phyloP scores from a whole-genome alignment of 2,329 filamentous ascomycete species.

The Pseudocercospora pini-densiflorae region DNA sequence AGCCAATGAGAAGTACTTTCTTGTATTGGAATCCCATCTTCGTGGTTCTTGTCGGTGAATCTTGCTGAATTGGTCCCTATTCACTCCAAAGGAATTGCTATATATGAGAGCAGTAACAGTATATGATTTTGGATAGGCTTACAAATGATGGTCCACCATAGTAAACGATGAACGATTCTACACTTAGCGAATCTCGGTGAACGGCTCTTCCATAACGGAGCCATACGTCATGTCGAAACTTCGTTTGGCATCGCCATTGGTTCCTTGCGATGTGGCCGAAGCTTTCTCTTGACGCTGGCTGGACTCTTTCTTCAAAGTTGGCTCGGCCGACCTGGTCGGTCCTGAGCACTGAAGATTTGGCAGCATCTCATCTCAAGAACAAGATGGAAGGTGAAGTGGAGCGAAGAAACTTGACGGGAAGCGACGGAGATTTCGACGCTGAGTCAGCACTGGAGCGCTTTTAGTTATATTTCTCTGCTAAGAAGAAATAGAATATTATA shows the following conservation, averaged over 20 bases:
- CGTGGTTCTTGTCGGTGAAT: neutral
- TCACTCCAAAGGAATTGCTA: neutral
- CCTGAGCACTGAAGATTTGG: neutral
- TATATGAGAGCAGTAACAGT: neutral
- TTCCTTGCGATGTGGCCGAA: neutral
- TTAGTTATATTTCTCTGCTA: too few species aligned
- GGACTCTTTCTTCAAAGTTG: neutral
- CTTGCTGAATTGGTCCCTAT: too few species aligned
- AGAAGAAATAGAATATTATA: too few species aligned
- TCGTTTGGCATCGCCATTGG: neutral
- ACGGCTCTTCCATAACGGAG: neutral
- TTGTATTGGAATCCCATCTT: slow-evolving; percentile 53
- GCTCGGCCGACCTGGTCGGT: neutral
- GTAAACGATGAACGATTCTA: neutral
- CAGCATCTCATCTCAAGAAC: neutral
- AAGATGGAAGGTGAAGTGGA: neutral
- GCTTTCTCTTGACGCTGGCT: neutral
- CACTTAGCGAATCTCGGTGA: neutral
- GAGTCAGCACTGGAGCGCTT: too few species aligned
- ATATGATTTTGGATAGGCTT: neutral
- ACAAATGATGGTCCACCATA: neutral
- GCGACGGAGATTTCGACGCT: too few species aligned
- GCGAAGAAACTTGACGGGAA: neutral
- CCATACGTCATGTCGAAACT: neutral
- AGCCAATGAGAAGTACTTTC: slow-evolving; percentile 59